Evolutionary conservation across 306 rosid genomes (phyloP).

Genomic region (Astragalus glycyphyllos): DNA sequence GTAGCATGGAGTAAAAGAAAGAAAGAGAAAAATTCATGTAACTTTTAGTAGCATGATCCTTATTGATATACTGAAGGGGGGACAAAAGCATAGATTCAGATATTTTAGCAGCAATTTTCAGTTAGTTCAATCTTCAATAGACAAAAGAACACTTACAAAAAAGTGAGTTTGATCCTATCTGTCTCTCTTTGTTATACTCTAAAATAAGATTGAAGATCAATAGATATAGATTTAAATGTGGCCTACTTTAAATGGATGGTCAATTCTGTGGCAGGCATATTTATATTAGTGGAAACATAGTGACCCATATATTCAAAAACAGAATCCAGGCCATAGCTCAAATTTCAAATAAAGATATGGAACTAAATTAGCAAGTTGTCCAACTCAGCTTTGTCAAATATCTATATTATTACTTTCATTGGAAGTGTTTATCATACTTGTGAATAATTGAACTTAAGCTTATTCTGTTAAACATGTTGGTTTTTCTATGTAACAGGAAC

Average conservation of each 20-base stretch:
- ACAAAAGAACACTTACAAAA: slow-evolving; percentile 38
- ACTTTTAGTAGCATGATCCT: slow-evolving; percentile 6
- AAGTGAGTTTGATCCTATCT: slow-evolving; percentile 21
- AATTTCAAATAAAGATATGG: slow-evolving; percentile 27
- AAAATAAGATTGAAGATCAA: slow-evolving; percentile 30
- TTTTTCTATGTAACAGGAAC: slow-evolving; percentile 26
- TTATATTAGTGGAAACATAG: slow-evolving; percentile 44
- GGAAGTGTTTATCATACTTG: background rate
- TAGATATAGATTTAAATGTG: slow-evolving; percentile 37
- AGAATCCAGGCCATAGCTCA: slow-evolving; percentile 25
- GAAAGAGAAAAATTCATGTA: background rate
- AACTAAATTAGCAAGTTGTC: slow-evolving; percentile 29
- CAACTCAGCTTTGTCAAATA: slow-evolving; percentile 40
- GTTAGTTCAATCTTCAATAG: slow-evolving; percentile 39
- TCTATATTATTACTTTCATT: background rate
- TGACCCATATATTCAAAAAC: slow-evolving; percentile 38
- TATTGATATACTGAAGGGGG: slow-evolving; percentile 3
- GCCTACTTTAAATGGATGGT: slow-evolving; percentile 47
- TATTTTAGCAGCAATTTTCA: slow-evolving; percentile 33
- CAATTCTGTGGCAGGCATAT: slow-evolving; percentile 43
- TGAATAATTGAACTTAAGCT: background rate
- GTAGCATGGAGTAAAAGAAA: no score
- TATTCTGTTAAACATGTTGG: slow-evolving; percentile 25
- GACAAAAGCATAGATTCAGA: slow-evolving; percentile 15
- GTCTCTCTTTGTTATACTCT: slow-evolving; percentile 2